Evolutionary conservation across 83 land plant genomes (phyloP), one percentile per base, ranked within the genome.

Genomic region (Picea mariana): DNA sequence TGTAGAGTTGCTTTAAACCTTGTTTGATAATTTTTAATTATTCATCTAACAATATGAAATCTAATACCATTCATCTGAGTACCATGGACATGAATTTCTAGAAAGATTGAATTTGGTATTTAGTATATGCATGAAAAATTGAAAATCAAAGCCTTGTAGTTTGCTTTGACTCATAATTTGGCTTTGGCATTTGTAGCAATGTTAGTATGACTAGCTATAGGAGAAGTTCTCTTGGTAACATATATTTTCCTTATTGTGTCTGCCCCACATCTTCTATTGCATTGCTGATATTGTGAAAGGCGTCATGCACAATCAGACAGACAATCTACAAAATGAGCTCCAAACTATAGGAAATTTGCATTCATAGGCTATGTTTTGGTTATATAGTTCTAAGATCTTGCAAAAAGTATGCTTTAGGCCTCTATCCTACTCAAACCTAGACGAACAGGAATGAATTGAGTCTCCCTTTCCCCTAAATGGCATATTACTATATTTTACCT

Each of bases 401-500:
- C 7, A 18, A 4, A 38, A 38, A 69, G 47, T 17, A 18, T 34
- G 75, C 16, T 58, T 58, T 58, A 69, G 16, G 42, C 47, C 75
- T 16, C 75, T 69, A 38, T 69, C 17, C 26, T 69, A 38, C 75
- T 69, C 47, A 38, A 69, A 58, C 42, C 75, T 38, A 38, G 34
- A 67, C 16, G 60, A 69, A 34, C 21, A 17, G 47, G n/a, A 18
- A 38, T 16, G 34, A 38, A 3, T 69, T 38, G 18, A 38, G 9
- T 38, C 49, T 6, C 18, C 75, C 47, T 38, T 38, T 7, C 18
- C 9, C n/a, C 49, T 38, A 69, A 15, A 42, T n/a, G 42, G n/a
- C 75, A 69, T 69, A 69, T 58, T 58, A 58, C 17, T 13, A 58
- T 58, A 58, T 69, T 69, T 69, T 38, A 69, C 75, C 16, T 42